Evolutionary conservation across 2,329 filamentous ascomycete species (phyloP).

Genomic region (Penicillium sp.): DNA sequence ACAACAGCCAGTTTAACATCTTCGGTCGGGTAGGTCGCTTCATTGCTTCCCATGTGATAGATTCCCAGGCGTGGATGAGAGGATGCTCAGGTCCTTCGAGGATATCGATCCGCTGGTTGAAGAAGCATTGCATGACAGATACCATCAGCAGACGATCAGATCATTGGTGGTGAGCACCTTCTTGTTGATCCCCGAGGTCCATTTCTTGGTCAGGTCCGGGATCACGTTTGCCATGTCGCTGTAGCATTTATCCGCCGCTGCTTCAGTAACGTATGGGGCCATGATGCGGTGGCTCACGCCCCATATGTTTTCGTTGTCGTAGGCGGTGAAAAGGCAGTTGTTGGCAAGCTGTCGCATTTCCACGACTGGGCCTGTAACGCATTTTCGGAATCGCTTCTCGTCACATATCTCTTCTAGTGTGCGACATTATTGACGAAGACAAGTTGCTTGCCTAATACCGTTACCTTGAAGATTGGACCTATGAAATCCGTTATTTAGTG

Average conservation of each 20-base stretch:
- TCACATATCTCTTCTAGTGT: constrained; percentile 64
- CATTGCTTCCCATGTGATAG: constrained; percentile 57
- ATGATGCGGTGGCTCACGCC: constrained; percentile 59
- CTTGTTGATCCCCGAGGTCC: constrained; percentile 46
- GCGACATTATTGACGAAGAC: constrained; percentile 56
- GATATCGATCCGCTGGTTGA: constrained; percentile 51
- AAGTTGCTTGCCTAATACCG: constrained; percentile 45
- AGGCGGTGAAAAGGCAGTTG: constrained; percentile 67
- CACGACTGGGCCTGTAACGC: constrained; percentile 53
- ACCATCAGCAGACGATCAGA: constrained; percentile 58
- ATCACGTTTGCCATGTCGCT: constrained; percentile 52
- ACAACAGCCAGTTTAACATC: constrained; percentile 53
- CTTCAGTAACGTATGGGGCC: constrained; percentile 46
- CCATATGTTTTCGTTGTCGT: constrained; percentile 56
- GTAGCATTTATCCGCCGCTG: constrained; percentile 44
- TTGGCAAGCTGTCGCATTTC: constrained; percentile 60
- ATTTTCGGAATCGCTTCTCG: constrained; percentile 60
- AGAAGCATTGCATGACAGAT: constrained; percentile 52
- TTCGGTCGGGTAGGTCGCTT: constrained; percentile 54
- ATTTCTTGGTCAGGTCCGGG: constrained; percentile 52
- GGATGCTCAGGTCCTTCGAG: constrained; percentile 27
- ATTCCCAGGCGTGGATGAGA: constrained; percentile 53
- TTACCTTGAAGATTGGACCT: constrained; percentile 63
- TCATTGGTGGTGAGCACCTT: constrained; percentile 50
- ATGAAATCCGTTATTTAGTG: not conserved